Evolutionary conservation across 805 yeast species (phyloP), one percentile per base, ranked within the genome.

Genomic region (Nakazawaea wickerhamii): DNA sequence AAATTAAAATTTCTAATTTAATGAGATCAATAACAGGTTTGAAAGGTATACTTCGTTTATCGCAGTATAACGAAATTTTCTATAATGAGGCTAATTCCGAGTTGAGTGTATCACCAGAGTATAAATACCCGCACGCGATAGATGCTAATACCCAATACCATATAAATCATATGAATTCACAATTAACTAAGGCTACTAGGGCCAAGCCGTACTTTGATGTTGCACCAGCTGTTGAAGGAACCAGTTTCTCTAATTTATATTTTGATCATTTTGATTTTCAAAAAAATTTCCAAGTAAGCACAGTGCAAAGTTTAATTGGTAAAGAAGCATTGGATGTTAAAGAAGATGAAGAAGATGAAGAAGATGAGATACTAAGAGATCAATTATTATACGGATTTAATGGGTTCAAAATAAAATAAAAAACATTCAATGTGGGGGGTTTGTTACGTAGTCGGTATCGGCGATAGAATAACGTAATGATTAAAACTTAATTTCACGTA

Each of bases 401-500:
- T 10, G 46, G 46, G 13, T 43, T 43, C 37, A 14, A 17, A 11
- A 33, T 21, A n/a, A n/a, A n/a, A n/a, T n/a, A n/a, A n/a, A n/a
- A n/a, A n/a, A n/a, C n/a, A n/a, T n/a, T n/a, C n/a, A n/a, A n/a
- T n/a, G n/a, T n/a, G n/a, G n/a, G n/a, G n/a, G n/a, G n/a, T n/a
- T n/a, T n/a, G n/a, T n/a, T n/a, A n/a, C n/a, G n/a, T n/a, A n/a
- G n/a, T n/a, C n/a, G n/a, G n/a, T n/a, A n/a, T n/a, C n/a, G n/a
- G n/a, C n/a, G n/a, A n/a, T n/a, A n/a, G n/a, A n/a, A n/a, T n/a
- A n/a, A n/a, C n/a, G n/a, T n/a, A n/a, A n/a, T n/a, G n/a, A n/a
- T n/a, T n/a, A n/a, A n/a, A n/a, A n/a, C n/a, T n/a, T n/a, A n/a
- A n/a, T n/a, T n/a, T n/a, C n/a, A n/a, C n/a, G n/a, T n/a, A n/a